phyloP scores from a whole-genome alignment of 2,329 filamentous ascomycete species.

The Juglanconis juglandina region DNA sequence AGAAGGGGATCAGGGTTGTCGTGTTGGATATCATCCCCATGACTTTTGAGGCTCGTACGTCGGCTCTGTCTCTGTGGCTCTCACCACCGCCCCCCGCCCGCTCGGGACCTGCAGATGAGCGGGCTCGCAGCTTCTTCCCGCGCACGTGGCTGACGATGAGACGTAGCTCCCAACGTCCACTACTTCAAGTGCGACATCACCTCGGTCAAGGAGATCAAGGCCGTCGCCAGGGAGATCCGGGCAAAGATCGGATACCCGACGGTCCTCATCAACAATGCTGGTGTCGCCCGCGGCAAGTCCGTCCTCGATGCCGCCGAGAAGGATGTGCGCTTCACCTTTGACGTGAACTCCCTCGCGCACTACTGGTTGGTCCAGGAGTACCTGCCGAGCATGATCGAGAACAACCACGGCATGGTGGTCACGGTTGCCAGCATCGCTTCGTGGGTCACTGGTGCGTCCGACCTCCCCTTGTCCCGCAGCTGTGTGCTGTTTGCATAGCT shows the following conservation, averaged over 20 bases:
- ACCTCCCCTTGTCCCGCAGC: background rate
- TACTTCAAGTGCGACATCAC: conserved; percentile 71
- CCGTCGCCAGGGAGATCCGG: conserved; percentile 51
- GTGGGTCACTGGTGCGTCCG: conserved; percentile 43
- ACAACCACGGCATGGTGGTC: conserved; percentile 70
- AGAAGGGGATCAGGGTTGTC: conserved; percentile 62
- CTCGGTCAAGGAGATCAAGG: conserved; percentile 49
- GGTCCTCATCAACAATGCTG: conserved; percentile 70
- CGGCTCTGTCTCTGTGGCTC: background rate
- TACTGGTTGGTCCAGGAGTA: conserved; percentile 66
- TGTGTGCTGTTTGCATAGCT: background rate
- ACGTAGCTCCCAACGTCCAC: conserved; percentile 49
- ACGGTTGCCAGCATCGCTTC: conserved; percentile 65
- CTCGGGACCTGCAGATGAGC: too few relatives aligned
- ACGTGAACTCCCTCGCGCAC: conserved; percentile 66
- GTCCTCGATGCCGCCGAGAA: conserved; percentile 56
- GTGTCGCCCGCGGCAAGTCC: conserved; percentile 57
- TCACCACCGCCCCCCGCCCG: too few relatives aligned
- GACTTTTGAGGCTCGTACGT: conserved; percentile 48
- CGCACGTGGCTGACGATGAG: conserved; percentile 13
- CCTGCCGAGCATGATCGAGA: conserved; percentile 59
- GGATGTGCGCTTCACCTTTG: conserved; percentile 65
- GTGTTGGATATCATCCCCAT: conserved; percentile 67
- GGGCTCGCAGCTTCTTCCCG: background rate
- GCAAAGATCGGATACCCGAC: conserved; percentile 60